Evolutionary conservation across 495 filamentous ascomycete species (phyloP), one percentile per base, ranked within the genome.

Genomic region (Clohesyomyces aquaticus): DNA sequence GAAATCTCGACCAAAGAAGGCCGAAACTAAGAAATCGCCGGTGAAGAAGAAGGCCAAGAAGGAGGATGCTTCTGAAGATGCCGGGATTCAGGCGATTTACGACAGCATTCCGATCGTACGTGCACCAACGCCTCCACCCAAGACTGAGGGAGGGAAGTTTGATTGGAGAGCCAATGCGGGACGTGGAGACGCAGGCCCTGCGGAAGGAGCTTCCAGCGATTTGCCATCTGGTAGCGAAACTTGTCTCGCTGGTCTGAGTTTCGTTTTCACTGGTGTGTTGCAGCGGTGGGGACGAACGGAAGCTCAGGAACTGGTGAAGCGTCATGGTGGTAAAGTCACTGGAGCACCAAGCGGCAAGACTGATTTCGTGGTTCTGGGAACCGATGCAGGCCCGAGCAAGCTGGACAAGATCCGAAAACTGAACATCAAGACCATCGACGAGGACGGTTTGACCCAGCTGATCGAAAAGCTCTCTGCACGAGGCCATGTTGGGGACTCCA

Each of bases 221-320:
- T 76, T 94, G 53, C 94, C 94, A 11, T 80, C 81, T 26, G 94
- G 94, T 8, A 87, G 85, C 53, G 90, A 94, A 16, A 93, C 97
- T 67, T 99, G 94, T 73, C 81, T 99, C 51, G 86, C 90, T 45
- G 95, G 94, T n/a, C 78, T 98, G 60, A 86, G 86, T 0, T 99
- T 99, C 69, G 94, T 99, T n/a, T 99, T 99, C 64, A 98, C 94
- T 14, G 94, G 94, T 22, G 77, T 96, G 19, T 79, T 96, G 28
- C 82, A 89, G 38, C 87, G 82, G 0, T 78, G 97, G 48, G 87
- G 86, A 25, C 85, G 94, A 55, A 89, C 92, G n/a, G 91, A 95
- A 59, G 95, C 87, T 23, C 89, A 93, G 62, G 84, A 83, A 28
- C 77, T 99, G 4, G 90, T 98, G 22, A 98, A 98, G 72, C 85